These are phyloP conservation scores for Eragrostis curvula DNA, from an alignment of 176 grass and related monocot species.

Conservation along the genomic window DNA sequence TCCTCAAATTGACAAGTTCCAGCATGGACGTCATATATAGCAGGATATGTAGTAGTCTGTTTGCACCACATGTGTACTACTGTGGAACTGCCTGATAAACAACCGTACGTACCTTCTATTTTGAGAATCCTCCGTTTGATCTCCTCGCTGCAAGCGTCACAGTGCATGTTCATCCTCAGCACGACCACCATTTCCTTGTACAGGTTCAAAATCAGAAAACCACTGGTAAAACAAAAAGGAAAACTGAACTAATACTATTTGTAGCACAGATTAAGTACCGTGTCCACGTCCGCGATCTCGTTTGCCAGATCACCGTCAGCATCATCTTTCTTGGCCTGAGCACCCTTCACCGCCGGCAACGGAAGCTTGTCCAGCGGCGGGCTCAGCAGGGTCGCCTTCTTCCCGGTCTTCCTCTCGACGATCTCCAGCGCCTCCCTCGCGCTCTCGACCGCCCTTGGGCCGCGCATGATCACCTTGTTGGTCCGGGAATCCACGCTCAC, in stretches of 20 bases:
- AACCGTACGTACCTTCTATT: conserved; percentile 56
- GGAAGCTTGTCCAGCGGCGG: conserved; percentile 31
- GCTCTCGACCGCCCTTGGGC: conserved; percentile 38
- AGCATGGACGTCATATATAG: background rate
- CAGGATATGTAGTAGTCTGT: no score
- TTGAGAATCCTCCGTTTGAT: conserved; percentile 68
- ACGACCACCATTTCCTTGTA: conserved; percentile 45
- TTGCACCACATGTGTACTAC: background rate
- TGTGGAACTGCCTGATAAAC: background rate
- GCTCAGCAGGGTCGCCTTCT: conserved; percentile 57
- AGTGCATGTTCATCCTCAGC: conserved; percentile 74
- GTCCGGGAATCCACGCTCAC: conserved; percentile 51
- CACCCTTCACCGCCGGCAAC: background rate
- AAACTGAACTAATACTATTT: background rate
- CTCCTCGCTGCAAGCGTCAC: conserved; percentile 72
- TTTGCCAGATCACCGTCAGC: background rate
- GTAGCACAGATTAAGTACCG: background rate
- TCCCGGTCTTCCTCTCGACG: conserved; percentile 56
- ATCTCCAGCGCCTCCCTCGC: conserved; percentile 40
- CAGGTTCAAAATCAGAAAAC: background rate
- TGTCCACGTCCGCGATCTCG: conserved; percentile 9
- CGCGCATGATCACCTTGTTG: conserved; percentile 61
- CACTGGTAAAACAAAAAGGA: background rate
- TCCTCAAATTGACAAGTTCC: no score
- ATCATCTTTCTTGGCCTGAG: conserved; percentile 2